A percentile compares a stretch with the other conserved stretches of the same genome.
Conservation (phyloP, 2,329 filamentous ascomycete genomes). For the Ceratocystis papillata region DNA sequence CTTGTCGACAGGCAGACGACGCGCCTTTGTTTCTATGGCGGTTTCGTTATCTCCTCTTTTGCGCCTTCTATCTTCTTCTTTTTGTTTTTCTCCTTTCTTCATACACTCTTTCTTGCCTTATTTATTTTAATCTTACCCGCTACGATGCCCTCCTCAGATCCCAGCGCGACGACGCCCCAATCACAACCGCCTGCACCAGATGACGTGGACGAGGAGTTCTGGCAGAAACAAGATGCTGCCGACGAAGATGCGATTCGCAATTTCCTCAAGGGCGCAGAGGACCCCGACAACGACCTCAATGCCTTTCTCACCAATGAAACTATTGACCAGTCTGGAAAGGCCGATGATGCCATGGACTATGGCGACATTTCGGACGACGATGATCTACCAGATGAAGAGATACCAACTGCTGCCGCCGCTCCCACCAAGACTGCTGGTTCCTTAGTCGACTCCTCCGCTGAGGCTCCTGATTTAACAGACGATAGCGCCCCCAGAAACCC, state of each 20-base stretch:
- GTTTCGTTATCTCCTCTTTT: background rate
- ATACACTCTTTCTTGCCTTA: too few relatives aligned
- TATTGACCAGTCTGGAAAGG: slow-evolving; percentile 64
- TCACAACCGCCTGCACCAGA: slow-evolving; percentile 24
- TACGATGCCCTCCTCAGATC: background rate
- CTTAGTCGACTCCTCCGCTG: background rate
- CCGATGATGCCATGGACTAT: slow-evolving; percentile 81
- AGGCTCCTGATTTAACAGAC: slow-evolving; percentile 37
- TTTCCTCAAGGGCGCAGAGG: slow-evolving; percentile 37
- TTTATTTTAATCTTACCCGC: background rate
- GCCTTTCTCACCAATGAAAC: slow-evolving; percentile 34
- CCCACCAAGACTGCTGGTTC: background rate
- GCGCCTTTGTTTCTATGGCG: background rate
- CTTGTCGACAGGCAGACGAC: too few relatives aligned
- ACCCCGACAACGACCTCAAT: slow-evolving; percentile 33
- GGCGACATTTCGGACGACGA: slow-evolving; percentile 90
- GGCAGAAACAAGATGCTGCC: slow-evolving; percentile 37
- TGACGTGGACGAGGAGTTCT: slow-evolving; percentile 33
- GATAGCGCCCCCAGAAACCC: slow-evolving; percentile 47
- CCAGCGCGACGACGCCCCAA: slow-evolving; percentile 25
- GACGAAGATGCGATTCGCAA: slow-evolving; percentile 41
- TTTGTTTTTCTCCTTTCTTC: background rate
- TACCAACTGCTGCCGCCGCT: slow-evolving; percentile 32
- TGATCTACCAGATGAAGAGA: slow-evolving; percentile 63
- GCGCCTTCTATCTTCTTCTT: background rate